Percentiles rank a stretch among this genome's conserved stretches.
Evolutionary conservation across 1,139 yeast species (phyloP).

Genomic region (Yamadazyma sp.): DNA sequence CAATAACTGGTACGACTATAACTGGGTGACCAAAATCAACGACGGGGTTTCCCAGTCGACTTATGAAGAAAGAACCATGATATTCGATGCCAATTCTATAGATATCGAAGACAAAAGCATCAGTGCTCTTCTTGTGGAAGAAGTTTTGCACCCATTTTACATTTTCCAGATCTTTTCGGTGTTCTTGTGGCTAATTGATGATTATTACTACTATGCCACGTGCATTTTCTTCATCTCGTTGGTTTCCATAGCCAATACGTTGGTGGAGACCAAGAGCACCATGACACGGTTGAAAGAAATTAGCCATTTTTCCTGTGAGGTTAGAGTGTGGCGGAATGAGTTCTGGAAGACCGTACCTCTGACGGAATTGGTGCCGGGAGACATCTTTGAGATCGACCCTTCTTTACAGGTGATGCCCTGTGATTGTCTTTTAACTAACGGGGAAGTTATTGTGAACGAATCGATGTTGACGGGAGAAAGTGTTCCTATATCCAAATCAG

Average conservation of each 20-base stretch:
- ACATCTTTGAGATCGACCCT: constrained; percentile 89
- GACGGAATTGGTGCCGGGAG: constrained; percentile 92
- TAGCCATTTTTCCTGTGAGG: constrained; percentile 72
- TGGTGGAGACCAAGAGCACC: constrained; percentile 80
- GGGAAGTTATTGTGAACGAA: constrained; percentile 92
- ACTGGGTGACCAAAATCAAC: constrained; percentile 65
- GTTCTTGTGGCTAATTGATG: constrained; percentile 86
- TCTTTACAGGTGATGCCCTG: constrained; percentile 74
- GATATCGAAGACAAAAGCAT: constrained; percentile 75
- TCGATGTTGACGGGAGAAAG: constrained; percentile 98
- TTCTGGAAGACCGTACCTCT: constrained; percentile 88
- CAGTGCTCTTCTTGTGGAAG: constrained; percentile 69
- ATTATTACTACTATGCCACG: constrained; percentile 88
- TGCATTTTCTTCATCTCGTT: constrained; percentile 88
- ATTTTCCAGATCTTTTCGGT: constrained; percentile 92
- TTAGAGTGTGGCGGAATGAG: constrained; percentile 88
- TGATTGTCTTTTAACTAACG: constrained; percentile 81
- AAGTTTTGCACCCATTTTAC: constrained; percentile 91
- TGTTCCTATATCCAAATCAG: constrained; percentile 84
- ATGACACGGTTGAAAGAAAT: constrained; percentile 70
- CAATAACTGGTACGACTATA: constrained; percentile 78
- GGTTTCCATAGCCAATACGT: constrained; percentile 73
- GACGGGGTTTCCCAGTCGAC: constrained; percentile 73
- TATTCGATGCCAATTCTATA: constrained; percentile 77
- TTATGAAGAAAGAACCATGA: constrained; percentile 65